Evolutionary conservation across 495 filamentous ascomycete genomes (phyloP).

Genomic region (Darksidea phi): DNA sequence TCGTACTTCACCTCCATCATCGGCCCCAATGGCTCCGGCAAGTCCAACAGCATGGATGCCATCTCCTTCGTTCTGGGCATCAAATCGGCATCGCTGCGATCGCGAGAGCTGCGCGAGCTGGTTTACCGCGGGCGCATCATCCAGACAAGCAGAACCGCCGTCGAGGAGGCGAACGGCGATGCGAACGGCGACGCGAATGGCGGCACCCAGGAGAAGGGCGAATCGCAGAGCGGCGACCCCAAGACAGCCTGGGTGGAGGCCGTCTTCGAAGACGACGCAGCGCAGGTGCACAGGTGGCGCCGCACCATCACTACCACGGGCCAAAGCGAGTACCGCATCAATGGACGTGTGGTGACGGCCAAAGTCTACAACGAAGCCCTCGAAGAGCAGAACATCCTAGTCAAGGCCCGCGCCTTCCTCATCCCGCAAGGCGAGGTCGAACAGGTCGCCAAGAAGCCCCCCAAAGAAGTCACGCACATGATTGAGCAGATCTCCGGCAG

Average conservation of each 20-base stretch:
- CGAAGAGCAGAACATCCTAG: constrained; percentile 92
- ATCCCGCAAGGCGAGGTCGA: constrained; percentile 99
- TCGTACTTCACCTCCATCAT: constrained; percentile 99
- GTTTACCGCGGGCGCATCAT: constrained; percentile 95
- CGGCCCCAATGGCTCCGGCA: constrained; percentile 97
- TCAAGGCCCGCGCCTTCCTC: constrained; percentile 96
- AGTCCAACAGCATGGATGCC: constrained; percentile 99
- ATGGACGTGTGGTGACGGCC: constrained; percentile 82
- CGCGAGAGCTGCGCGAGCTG: constrained; percentile 88
- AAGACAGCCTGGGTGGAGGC: constrained; percentile 98
- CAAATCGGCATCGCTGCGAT: constrained; percentile 94
- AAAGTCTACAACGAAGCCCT: constrained; percentile 91
- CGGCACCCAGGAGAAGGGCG: constrained; percentile 49
- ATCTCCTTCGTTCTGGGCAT: constrained; percentile 99
- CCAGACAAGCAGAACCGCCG: constrained; percentile 84
- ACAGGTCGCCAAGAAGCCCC: constrained; percentile 91
- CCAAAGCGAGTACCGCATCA: constrained; percentile 93
- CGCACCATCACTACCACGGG: constrained; percentile 86
- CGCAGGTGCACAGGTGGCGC: constrained; percentile 94
- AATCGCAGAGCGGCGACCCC: constrained; percentile 64
- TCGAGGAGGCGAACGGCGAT: constrained; percentile 66
- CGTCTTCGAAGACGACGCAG: constrained; percentile 96
- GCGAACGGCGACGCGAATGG: constrained; percentile 57
- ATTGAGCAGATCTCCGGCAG: constrained; percentile 98
- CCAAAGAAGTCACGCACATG: constrained; percentile 87